These are phyloP conservation scores for Penicillium angulare DNA, from an alignment of 495 filamentous ascomycete genomes.

Conservation along the genomic window DNA sequence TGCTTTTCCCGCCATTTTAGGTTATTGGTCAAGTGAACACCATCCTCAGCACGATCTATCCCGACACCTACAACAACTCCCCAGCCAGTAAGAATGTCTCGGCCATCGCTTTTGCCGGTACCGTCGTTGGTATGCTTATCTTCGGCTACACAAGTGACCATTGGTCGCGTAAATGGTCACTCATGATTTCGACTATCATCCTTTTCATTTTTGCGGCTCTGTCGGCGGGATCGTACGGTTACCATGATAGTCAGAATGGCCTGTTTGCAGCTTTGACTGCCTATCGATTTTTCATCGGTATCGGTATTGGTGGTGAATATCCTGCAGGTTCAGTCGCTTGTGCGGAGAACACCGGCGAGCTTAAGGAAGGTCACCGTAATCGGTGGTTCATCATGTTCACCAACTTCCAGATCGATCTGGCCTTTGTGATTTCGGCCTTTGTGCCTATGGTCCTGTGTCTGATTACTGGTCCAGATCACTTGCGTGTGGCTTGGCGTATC, in stretches of 20 bases:
- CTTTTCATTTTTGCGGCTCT: conserved; percentile 84
- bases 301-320: conserved; percentile 73
- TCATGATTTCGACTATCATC: conserved; percentile 77
- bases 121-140: conserved; percentile 76
- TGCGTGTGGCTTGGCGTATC: conserved; percentile 72
- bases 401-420: conserved; percentile 82
- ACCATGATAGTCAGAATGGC: conserved; percentile 57
- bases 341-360: conserved; percentile 79
- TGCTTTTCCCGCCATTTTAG: conserved; percentile 38
- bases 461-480: conserved; percentile 65
- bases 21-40: conserved; percentile 83
- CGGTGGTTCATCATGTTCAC: conserved; percentile 94
- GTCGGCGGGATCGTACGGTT: conserved; percentile 70
- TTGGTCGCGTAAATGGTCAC: conserved; percentile 78
- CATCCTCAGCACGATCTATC: conserved; percentile 63
- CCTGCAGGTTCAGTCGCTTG: conserved; percentile 83
- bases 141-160: conserved; percentile 84
- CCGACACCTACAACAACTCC: conserved; percentile 60
- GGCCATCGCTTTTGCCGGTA: conserved; percentile 84
- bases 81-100: conserved; percentile 66
- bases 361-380: conserved; percentile 77
- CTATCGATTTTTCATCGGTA: conserved; percentile 78
- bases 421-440: conserved; percentile 72
- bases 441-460: conserved; percentile 71
- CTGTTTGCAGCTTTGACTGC: conserved; percentile 81